These are phyloP conservation scores for Talaromyces sp. DNA, from an alignment of 2,329 filamentous ascomycete genomes.

Conservation along the genomic window DNA sequence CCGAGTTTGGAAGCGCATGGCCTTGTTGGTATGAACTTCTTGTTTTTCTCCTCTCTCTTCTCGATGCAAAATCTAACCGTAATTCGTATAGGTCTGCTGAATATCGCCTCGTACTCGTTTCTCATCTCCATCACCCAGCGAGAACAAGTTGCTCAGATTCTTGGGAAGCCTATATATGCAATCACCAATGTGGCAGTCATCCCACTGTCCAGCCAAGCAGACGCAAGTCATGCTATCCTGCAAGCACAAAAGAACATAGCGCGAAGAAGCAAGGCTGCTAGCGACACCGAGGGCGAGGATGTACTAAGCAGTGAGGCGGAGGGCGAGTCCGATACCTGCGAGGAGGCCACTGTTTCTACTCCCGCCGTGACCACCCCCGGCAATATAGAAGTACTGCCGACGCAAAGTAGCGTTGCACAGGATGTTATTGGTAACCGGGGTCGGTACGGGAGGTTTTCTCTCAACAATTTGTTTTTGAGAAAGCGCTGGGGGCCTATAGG, in stretches of 20 bases:
- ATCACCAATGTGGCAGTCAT: constrained; percentile 88
- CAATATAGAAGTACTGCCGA: constrained; percentile 7
- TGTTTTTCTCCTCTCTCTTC: neutral
- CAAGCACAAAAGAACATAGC: constrained; percentile 49
- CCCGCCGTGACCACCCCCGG: constrained; percentile 22
- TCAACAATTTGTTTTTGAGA: constrained; percentile 82
- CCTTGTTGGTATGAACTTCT: constrained; percentile 49
- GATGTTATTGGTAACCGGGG: constrained; percentile 81
- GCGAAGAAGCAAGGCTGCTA: constrained; percentile 33
- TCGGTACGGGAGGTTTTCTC: constrained; percentile 81
- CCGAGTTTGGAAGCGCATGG: constrained; percentile 44
- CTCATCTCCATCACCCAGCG: constrained; percentile 81
- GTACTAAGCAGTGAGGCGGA: neutral
- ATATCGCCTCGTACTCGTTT: constrained; percentile 73
- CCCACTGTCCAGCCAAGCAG: constrained; percentile 68
- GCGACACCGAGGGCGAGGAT: neutral
- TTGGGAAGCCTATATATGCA: constrained; percentile 75
- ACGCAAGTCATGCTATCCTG: constrained; percentile 66
- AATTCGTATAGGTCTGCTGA: constrained; percentile 63
- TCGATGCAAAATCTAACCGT: neutral
- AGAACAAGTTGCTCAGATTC: constrained; percentile 81
- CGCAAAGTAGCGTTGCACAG: constrained; percentile 62
- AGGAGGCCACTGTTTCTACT: neutral
- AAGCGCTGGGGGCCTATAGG: constrained; percentile 62
- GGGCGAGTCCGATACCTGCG: constrained; percentile 4